Percentiles rank a stretch among this genome's conserved stretches.
Conservation (phyloP, 179 eudicot species). For the Drosera spatulata region DNA sequence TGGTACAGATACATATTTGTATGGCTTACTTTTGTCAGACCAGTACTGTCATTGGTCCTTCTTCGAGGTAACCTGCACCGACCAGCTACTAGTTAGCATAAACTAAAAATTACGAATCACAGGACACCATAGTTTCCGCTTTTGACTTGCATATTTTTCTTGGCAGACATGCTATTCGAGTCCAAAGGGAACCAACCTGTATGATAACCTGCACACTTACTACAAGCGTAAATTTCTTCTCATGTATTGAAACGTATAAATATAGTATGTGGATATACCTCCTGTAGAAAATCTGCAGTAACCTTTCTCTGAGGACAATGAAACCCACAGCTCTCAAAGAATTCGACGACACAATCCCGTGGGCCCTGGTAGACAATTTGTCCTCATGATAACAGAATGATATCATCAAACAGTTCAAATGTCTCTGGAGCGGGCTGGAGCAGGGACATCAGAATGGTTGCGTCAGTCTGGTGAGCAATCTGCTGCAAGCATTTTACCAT, state of each 20-base stretch:
- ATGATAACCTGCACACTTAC: too few relatives aligned
- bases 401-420: slow-evolving; percentile 81
- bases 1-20: slow-evolving; percentile 49
- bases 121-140: too few relatives aligned
- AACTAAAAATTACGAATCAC: slow-evolving; percentile 11
- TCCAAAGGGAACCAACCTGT: too few relatives aligned
- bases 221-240: too few relatives aligned
- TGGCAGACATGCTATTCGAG: too few relatives aligned
- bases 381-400: slow-evolving; percentile 78
- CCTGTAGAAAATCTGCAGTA: too few relatives aligned
- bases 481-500: slow-evolving; percentile 89
- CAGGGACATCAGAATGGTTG: slow-evolving; percentile 72
- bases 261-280: too few relatives aligned
- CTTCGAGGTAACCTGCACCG: slow-evolving; percentile 13
- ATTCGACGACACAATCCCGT: slow-evolving; percentile 34
- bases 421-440: slow-evolving; percentile 98
- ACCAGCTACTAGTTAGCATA: slow-evolving; percentile 46
- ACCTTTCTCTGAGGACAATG: too few relatives aligned
- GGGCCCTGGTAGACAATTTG: slow-evolving; percentile 95
- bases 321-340: too few relatives aligned
- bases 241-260: too few relatives aligned
- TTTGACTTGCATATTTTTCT: too few relatives aligned
- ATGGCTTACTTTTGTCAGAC: slow-evolving; percentile 48
- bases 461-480: slow-evolving; percentile 69
- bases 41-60: slow-evolving; percentile 71